A percentile compares a stretch with the other conserved stretches of the same genome.
These are phyloP conservation scores for Uromyces viciae-fabae DNA, from an alignment of 1,284 basidiomycete species.

Conservation along the genomic window DNA sequence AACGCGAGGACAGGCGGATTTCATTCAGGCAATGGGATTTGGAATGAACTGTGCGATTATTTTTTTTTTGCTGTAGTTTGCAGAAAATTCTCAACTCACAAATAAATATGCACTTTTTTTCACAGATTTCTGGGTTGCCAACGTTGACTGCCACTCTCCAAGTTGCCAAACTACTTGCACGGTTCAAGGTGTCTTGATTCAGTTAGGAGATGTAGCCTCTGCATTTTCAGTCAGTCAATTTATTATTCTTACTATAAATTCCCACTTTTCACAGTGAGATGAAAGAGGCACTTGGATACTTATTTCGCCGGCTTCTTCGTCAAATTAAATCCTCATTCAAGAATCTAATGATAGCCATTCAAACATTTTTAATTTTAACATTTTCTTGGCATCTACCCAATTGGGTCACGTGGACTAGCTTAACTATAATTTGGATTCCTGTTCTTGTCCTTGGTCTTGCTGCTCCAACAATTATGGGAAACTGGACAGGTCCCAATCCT, in stretches of 20 bases:
- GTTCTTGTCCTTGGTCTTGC: conserved; percentile 16
- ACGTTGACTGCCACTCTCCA: background rate
- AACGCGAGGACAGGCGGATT: conserved; percentile 18
- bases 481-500: conserved; percentile 21
- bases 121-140: conserved; percentile 21
- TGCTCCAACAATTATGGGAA: conserved; percentile 27
- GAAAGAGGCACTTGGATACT: too few relatives aligned
- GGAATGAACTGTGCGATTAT: conserved; percentile 31
- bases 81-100: background rate
- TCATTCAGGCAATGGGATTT: conserved; percentile 44
- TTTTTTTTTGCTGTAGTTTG: background rate
- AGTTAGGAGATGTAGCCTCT: conserved; percentile 35
- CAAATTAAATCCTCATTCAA: too few relatives aligned
- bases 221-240: conserved; percentile 31
- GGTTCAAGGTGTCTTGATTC: conserved; percentile 40
- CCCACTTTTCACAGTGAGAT: too few relatives aligned
- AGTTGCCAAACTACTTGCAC: conserved; percentile 27
- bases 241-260: background rate
- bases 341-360: conserved; percentile 42
- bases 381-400: conserved; percentile 43
- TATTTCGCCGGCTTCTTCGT: too few relatives aligned
- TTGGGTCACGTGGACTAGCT: conserved; percentile 26
- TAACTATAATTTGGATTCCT: conserved; percentile 19
- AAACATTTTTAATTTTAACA: conserved; percentile 39
- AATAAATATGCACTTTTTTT: background rate